Conservation (phyloP, 768 basidiomycete genomes). For the Collybia sp. region DNA sequence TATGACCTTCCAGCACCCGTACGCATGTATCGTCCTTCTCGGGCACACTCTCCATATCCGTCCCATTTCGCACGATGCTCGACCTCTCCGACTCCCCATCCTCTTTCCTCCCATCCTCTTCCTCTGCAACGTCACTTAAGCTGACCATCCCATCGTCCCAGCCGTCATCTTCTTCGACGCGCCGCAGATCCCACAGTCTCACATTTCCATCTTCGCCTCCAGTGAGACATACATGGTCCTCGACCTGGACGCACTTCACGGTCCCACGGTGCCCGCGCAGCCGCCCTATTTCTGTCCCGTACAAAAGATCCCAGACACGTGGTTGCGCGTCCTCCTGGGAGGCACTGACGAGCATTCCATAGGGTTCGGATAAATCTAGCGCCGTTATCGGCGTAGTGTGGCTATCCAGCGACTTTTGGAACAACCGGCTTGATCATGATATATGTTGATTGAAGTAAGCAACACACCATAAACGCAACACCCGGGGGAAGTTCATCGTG, state of each 20-base stretch:
- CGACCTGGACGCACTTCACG: slow-evolving; percentile 91
- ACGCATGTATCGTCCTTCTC: slow-evolving; percentile 59
- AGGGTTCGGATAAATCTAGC: slow-evolving; percentile 95
- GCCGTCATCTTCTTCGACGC: slow-evolving; percentile 72
- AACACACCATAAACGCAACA: slow-evolving; percentile 90
- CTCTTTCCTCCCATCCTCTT: slow-evolving; percentile 50
- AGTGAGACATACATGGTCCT: slow-evolving; percentile 85
- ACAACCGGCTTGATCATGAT: slow-evolving; percentile 4
- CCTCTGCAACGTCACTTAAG: slow-evolving; percentile 61
- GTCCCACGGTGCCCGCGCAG: slow-evolving; percentile 76
- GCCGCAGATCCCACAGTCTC: slow-evolving; percentile 86
- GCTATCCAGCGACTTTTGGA: slow-evolving; percentile 66
- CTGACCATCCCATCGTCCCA: slow-evolving; percentile 50
- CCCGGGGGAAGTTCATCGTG: slow-evolving; percentile 93
- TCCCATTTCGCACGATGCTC: slow-evolving; percentile 35
- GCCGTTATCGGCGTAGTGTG: slow-evolving; percentile 82
- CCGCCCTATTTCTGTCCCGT: slow-evolving; percentile 82
- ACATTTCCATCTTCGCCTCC: slow-evolving; percentile 86
- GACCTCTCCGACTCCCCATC: slow-evolving; percentile 31
- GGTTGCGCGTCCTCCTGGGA: slow-evolving; percentile 84
- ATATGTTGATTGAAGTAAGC: not conserved
- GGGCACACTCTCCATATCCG: slow-evolving; percentile 19
- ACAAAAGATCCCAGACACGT: slow-evolving; percentile 91
- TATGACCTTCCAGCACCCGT: slow-evolving; percentile 83
- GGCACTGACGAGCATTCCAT: slow-evolving; percentile 87